Conservation (phyloP, 169 alveolate species). For the Amoebophrya sp. region DNA sequence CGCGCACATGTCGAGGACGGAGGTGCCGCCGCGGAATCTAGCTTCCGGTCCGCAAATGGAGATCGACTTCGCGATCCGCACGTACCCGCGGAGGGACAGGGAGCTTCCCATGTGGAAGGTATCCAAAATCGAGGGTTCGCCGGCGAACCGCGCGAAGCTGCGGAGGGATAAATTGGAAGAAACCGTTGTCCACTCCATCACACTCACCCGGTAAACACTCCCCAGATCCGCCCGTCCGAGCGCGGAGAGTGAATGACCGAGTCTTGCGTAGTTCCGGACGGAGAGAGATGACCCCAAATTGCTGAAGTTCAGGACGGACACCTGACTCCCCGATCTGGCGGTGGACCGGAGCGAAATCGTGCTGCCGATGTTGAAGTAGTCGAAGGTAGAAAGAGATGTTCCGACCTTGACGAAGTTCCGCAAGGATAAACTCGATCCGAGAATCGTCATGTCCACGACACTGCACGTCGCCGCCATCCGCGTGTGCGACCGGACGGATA, state of each 20-base stretch:
- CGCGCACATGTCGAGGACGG: neutral
- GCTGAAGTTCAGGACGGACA: neutral
- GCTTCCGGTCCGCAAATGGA: neutral
- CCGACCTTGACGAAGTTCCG: neutral
- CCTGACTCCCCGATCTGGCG: neutral
- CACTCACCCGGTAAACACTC: neutral
- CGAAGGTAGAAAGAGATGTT: neutral
- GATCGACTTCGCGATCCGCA: neutral
- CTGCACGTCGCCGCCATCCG: neutral
- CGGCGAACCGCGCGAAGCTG: neutral
- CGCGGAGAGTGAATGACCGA: neutral
- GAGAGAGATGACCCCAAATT: neutral
- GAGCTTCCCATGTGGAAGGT: neutral
- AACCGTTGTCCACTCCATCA: neutral
- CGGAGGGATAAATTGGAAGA: neutral
- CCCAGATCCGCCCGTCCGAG: neutral
- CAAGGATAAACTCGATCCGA: constrained; percentile 1
- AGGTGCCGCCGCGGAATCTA: neutral
- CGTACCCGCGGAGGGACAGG: neutral
- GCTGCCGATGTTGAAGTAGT: constrained; percentile 20
- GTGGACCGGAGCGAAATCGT: neutral
- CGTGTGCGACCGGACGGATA: neutral
- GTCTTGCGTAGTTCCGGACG: neutral
- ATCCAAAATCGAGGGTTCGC: neutral
- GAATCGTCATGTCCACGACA: neutral